Percentiles rank a stretch among this genome's conserved stretches.
These are phyloP conservation scores for Malbranchea cinnamomea DNA, from an alignment of 2,329 filamentous ascomycete species.

Conservation along the genomic window DNA sequence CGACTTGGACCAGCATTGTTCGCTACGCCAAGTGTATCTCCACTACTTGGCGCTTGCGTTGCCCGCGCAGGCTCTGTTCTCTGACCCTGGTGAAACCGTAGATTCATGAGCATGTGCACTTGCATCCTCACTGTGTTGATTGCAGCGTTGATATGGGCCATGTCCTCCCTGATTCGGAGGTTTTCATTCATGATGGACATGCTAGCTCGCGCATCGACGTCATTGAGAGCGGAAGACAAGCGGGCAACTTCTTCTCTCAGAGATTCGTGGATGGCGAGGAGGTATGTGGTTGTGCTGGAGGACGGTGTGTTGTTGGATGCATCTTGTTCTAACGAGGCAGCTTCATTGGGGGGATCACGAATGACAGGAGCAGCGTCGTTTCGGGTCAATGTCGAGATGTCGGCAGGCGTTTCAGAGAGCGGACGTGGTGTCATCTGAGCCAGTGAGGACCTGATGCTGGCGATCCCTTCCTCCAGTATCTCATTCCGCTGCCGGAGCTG, in stretches of 20 bases:
- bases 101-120: slow-evolving; percentile 47
- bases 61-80: slow-evolving; percentile 10
- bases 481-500: slow-evolving; percentile 33
- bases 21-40: slow-evolving; percentile 8
- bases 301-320: slow-evolving; percentile 8
- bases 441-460: slow-evolving; percentile 26
- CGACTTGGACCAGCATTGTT: slow-evolving; percentile 12
- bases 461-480: slow-evolving; percentile 31
- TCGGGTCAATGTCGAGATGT: background rate
- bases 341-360: slow-evolving; percentile 11
- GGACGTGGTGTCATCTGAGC: slow-evolving; percentile 17
- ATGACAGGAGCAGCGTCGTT: slow-evolving; percentile 6
- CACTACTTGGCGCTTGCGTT: slow-evolving; percentile 4
- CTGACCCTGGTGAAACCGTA: slow-evolving; percentile 34
- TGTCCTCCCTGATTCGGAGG: slow-evolving; percentile 45
- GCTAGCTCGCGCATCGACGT: slow-evolving; percentile 45
- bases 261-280: slow-evolving; percentile 46
- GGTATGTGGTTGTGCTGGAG: slow-evolving; percentile 37
- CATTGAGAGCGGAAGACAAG: slow-evolving; percentile 38
- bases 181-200: slow-evolving; percentile 51
- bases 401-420: slow-evolving; percentile 6
- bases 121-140: slow-evolving; percentile 45
- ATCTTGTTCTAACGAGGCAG: slow-evolving; percentile 7
- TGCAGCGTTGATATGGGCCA: slow-evolving; percentile 45
- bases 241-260: slow-evolving; percentile 45